Conservation (phyloP, 2,329 filamentous ascomycete genomes). For the Penicillium sp. region DNA sequence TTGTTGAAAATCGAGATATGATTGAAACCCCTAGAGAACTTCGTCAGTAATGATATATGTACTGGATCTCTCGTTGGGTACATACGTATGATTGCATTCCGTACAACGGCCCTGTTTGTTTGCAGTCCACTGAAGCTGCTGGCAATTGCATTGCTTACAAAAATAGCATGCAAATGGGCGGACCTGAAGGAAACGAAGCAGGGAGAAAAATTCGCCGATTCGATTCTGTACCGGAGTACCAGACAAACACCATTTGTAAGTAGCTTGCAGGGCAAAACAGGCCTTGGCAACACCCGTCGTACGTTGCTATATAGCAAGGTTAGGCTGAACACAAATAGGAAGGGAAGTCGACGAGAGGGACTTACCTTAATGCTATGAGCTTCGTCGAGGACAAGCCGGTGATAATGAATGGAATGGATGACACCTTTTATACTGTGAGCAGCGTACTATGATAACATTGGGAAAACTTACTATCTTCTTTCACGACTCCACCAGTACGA, state of each 20-base stretch:
- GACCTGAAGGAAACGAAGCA: conserved; percentile 87
- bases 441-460: background rate
- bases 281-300: conserved; percentile 91
- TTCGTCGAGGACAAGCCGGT: conserved; percentile 91
- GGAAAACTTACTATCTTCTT: conserved; percentile 61
- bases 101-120: conserved; percentile 70
- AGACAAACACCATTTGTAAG: conserved; percentile 92
- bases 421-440: conserved; percentile 50
- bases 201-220: conserved; percentile 94
- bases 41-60: conserved; percentile 15
- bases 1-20: conserved; percentile 89
- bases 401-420: conserved; percentile 83
- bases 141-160: conserved; percentile 82
- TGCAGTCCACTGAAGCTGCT: conserved; percentile 79
- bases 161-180: conserved; percentile 90
- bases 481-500: conserved; percentile 75
- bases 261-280: conserved; percentile 84
- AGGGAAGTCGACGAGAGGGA: background rate
- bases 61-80: background rate
- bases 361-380: conserved; percentile 85
- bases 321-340: background rate
- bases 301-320: conserved; percentile 46
- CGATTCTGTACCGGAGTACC: conserved; percentile 96
- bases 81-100: conserved; percentile 61
- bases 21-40: conserved; percentile 54